phyloP scores from a whole-genome alignment of 345 rosid species.

The Euphorbia tirucalli region DNA sequence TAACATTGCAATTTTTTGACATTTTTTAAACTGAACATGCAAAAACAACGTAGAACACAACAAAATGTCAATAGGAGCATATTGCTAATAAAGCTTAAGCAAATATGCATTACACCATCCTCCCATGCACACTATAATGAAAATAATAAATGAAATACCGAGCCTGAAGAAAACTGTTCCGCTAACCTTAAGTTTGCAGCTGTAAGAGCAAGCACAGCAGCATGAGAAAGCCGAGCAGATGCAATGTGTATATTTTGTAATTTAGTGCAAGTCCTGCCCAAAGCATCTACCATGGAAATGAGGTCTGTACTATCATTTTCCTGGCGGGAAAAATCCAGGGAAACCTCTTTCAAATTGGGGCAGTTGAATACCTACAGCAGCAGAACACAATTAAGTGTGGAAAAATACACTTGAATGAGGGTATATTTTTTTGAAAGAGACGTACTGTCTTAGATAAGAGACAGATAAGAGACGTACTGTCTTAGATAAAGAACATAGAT shows the following conservation, averaged over 20 bases:
- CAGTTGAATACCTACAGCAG: constrained; percentile 66
- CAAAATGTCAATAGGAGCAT: neutral
- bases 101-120: neutral
- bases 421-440: neutral
- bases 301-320: constrained; percentile 80
- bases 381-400: neutral
- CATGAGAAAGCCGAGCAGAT: constrained; percentile 75
- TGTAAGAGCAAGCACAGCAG: constrained; percentile 79
- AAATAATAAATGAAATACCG: neutral
- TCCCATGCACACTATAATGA: neutral
- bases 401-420: constrained; percentile 11
- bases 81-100: neutral
- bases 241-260: constrained; percentile 86
- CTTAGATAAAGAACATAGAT: constrained; percentile 69
- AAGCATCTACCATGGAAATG: constrained; percentile 52
- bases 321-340: constrained; percentile 78
- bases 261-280: constrained; percentile 74
- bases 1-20: neutral
- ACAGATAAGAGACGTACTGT: constrained; percentile 47
- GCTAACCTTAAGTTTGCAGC: constrained; percentile 80
- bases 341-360: constrained; percentile 76
- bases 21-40: neutral
- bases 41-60: neutral
- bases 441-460: neutral
- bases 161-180: neutral